Conservation (phyloP, 495 filamentous ascomycete genomes). For the Bathelium albidoporum region DNA sequence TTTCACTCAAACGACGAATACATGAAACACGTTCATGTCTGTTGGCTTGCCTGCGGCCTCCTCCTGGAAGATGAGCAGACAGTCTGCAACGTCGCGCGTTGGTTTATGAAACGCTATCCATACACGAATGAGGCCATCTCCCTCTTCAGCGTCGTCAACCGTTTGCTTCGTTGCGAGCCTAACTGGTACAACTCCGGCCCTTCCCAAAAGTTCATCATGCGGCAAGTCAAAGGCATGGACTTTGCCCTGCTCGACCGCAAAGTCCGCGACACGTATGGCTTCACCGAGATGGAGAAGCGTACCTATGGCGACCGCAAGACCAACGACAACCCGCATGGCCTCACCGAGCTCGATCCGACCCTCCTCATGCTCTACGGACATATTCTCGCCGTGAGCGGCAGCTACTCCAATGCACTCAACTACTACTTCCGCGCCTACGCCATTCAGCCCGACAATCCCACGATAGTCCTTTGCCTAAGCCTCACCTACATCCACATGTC, state of each 20-base stretch:
- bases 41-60: constrained; percentile 82
- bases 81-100: constrained; percentile 54
- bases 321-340: constrained; percentile 5
- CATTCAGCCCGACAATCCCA: constrained; percentile 62
- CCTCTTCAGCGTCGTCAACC: constrained; percentile 61
- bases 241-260: constrained; percentile 30
- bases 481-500: constrained; percentile 76
- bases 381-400: constrained; percentile 67
- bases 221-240: constrained; percentile 88
- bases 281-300: constrained; percentile 11
- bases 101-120: constrained; percentile 78
- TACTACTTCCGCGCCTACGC: constrained; percentile 85
- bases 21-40: constrained; percentile 55
- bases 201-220: constrained; percentile 77
- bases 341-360: constrained; percentile 52
- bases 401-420: constrained; percentile 72
- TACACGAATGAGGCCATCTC: constrained; percentile 78
- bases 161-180: constrained; percentile 42
- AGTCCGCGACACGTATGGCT: constrained; percentile 24
- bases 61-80: constrained; percentile 69
- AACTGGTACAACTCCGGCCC: constrained; percentile 49
- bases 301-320: constrained; percentile 6
- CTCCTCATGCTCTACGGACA: constrained; percentile 82
- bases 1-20: constrained; percentile 59
- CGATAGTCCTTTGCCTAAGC: constrained; percentile 61